Conservation (phyloP, 768 basidiomycete species). For the Leucosporidium creatinivorum region DNA sequence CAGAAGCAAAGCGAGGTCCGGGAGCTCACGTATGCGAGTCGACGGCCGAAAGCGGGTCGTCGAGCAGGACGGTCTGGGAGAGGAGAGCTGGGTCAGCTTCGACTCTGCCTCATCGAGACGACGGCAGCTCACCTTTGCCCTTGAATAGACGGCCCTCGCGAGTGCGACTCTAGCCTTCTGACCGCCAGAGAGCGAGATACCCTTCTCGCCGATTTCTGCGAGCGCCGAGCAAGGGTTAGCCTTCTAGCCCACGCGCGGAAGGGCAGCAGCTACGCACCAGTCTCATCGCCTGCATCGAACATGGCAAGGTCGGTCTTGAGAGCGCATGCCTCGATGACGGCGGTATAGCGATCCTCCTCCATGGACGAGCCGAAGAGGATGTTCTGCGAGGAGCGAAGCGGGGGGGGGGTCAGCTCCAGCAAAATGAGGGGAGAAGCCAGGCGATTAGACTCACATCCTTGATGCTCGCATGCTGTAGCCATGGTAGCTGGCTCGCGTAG, state of each 20-base stretch:
- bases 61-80: slow-evolving; percentile 46
- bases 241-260: too few relatives aligned
- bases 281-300: slow-evolving; percentile 69
- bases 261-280: slow-evolving; percentile 34
- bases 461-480: slow-evolving; percentile 49
- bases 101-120: too few relatives aligned
- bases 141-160: slow-evolving; percentile 62
- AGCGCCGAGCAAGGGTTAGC: too few relatives aligned
- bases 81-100: slow-evolving; percentile 39
- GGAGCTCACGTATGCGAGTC: slow-evolving; percentile 52
- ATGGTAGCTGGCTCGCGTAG: slow-evolving; percentile 58
- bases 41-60: slow-evolving; percentile 30
- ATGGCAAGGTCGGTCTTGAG: slow-evolving; percentile 61
- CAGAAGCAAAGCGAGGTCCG: too few relatives aligned
- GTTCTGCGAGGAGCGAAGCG: slow-evolving; percentile 48
- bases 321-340: slow-evolving; percentile 66
- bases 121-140: background rate
- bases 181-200: slow-evolving; percentile 15
- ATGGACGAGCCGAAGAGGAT: slow-evolving; percentile 64
- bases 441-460: background rate
- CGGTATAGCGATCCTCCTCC: slow-evolving; percentile 59
- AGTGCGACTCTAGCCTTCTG: slow-evolving; percentile 49
- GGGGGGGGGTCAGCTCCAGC: background rate
- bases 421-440: background rate
- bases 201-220: slow-evolving; percentile 37